A percentile compares a stretch with the other conserved stretches of the same genome.
Conservation (phyloP, 495 filamentous ascomycete genomes). For the Friedmanniomyces endolithicus region DNA sequence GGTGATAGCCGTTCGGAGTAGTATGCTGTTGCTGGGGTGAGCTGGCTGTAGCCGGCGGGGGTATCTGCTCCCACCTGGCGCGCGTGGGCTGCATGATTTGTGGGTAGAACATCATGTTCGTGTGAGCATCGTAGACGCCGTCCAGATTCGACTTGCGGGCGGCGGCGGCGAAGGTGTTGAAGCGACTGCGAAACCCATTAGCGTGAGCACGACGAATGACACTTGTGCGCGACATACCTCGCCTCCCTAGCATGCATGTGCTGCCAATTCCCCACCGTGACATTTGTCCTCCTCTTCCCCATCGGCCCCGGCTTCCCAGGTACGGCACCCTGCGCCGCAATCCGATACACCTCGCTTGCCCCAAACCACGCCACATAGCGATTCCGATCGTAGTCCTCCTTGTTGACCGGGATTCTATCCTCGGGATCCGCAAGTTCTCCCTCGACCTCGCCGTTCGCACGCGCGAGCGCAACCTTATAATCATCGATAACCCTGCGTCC, state of each 20-base stretch:
- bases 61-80: conserved; percentile 56
- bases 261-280: conserved; percentile 98
- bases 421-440: conserved; percentile 83
- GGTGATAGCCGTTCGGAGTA: conserved; percentile 6
- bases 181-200: conserved; percentile 47
- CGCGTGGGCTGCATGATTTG: conserved; percentile 82
- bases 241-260: conserved; percentile 83
- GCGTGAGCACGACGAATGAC: neutral
- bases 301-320: conserved; percentile 54
- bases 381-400: conserved; percentile 79
- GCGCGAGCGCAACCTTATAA: conserved; percentile 69
- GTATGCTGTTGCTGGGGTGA: conserved; percentile 29
- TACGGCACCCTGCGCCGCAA: conserved; percentile 44
- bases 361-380: conserved; percentile 98
- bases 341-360: conserved; percentile 88
- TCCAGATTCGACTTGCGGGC: conserved; percentile 53
- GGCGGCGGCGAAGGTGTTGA: conserved; percentile 57
- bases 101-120: conserved; percentile 79
- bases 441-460: conserved; percentile 69
- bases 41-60: conserved; percentile 8
- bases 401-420: conserved; percentile 56
- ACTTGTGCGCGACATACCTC: conserved; percentile 44
- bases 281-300: conserved; percentile 71
- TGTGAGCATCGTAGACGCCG: conserved; percentile 86
- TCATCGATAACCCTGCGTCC: conserved; percentile 78